Base-by-base conservation (phyloP, 2,329 filamentous ascomycete genomes). In the Clarireedia homoeocarpa region DNA sequence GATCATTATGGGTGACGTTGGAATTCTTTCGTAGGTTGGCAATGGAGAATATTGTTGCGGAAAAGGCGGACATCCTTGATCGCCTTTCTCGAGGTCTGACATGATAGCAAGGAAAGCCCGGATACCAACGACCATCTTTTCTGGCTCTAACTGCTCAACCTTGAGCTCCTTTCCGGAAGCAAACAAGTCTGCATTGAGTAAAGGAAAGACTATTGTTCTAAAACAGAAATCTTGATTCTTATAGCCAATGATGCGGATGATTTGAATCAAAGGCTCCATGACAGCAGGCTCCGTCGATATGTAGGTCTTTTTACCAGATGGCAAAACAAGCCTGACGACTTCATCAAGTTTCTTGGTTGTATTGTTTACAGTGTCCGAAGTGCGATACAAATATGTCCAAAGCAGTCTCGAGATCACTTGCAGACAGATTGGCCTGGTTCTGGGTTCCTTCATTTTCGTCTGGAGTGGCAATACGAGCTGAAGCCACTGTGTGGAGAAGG, bases 61-160 rank as follows among this genome's bases (percentile, higher is more conserved):
- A 63, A 97, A 96, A 0, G 91, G 88, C 2, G 94, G 94, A 24
- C 80, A 80, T 12, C 85, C 81, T 60, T 84, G 80, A 49, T 91
- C 86, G 26, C 86, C 86, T 61, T 87, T 92, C 70, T 99, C 94
- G 26, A 97, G 76, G 69, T 99, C 94, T 0, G 88, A 82, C 83
- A 99, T 92, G 63, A 97, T 90, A 34, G 88, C 89, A 27, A 99
- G 77, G 69, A 97, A 99, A 3, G 94, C 89, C 60, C 91, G 83
- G 60, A 99, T 99, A 2, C 91, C 94, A 63, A 99, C 88, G n/a
- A 97, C 92, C 74, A 96, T 95, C 65, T 89, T 87, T 68, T 99
- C 95, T 0, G 95, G 94, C 60, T 99, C 94, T 59, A 99, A 79
- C 67, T 95, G 89, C 67, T 97, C 94, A 27, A 96, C 59, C 67